These are phyloP conservation scores for Trichoderma sp. DNA, from an alignment of 2,329 filamentous ascomycete species.

Conservation along the genomic window DNA sequence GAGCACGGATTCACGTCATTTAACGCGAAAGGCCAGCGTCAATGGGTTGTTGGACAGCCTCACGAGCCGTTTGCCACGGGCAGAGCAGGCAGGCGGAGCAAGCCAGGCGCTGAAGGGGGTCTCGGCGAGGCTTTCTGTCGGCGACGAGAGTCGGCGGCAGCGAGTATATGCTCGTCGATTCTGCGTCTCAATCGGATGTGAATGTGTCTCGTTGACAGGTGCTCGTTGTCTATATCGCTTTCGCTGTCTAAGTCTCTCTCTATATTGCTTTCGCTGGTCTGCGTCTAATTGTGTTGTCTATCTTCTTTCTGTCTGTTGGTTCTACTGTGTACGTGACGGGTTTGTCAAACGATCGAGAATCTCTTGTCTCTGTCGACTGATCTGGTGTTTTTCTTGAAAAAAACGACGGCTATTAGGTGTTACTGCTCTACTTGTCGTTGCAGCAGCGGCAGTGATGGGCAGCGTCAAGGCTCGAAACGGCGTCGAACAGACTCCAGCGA, in stretches of 20 bases:
- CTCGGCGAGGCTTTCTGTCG: conserved; percentile 19
- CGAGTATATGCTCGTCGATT: background rate
- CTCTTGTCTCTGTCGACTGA: conserved; percentile 4
- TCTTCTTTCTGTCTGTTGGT: background rate
- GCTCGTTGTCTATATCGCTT: background rate
- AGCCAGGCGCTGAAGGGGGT: conserved; percentile 10
- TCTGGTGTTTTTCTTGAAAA: background rate
- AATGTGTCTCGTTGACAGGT: background rate
- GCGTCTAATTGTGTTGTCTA: conserved; percentile 12
- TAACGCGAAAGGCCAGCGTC: conserved; percentile 24
- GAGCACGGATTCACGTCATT: conserved; percentile 29
- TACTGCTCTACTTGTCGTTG: background rate
- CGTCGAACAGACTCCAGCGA: conserved; percentile 8
- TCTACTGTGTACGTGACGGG: conserved; percentile 3
- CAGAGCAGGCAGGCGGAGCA: background rate
- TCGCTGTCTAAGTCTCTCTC: conserved; percentile 10
- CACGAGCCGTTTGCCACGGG: background rate
- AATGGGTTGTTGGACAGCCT: conserved; percentile 15
- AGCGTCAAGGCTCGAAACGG: conserved; percentile 12
- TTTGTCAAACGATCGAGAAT: conserved; percentile 5
- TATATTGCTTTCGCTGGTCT: background rate
- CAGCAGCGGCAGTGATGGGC: background rate
- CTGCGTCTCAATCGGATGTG: conserved; percentile 5
- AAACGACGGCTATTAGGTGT: background rate
- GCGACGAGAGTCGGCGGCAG: conserved; percentile 1